Percentiles rank a stretch among this genome's conserved stretches.
These are phyloP conservation scores for Exsudoporus frostii DNA, from an alignment of 768 basidiomycete species.

Conservation along the genomic window DNA sequence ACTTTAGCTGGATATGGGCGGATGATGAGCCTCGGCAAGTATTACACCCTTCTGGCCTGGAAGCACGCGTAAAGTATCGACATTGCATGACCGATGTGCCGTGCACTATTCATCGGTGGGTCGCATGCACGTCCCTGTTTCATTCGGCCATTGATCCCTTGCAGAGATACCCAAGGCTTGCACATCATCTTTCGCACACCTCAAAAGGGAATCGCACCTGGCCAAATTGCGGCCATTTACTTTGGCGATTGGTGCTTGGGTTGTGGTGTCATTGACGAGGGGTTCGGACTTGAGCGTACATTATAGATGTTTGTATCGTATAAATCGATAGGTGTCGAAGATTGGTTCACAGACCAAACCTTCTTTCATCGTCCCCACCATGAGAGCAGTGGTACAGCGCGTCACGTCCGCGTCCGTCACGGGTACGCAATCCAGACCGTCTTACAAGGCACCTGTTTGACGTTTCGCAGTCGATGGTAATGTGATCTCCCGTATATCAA, in stretches of 20 bases:
- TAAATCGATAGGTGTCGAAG: background rate
- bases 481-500: conserved; percentile 76
- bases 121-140: background rate
- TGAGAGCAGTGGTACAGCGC: conserved; percentile 86
- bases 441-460: background rate
- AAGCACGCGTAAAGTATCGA: conserved; percentile 58
- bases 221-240: conserved; percentile 79
- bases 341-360: background rate
- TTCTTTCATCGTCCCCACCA: conserved; percentile 25
- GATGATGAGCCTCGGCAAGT: conserved; percentile 50
- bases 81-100: conserved; percentile 59
- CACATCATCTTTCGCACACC: conserved; percentile 54
- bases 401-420: conserved; percentile 83
- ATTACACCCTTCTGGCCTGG: conserved; percentile 42
- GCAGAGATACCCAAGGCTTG: conserved; percentile 26
- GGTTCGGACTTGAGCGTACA: conserved; percentile 3
- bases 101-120: conserved; percentile 53
- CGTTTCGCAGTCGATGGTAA: conserved; percentile 66
- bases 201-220: conserved; percentile 67
- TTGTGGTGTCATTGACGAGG: conserved; percentile 61
- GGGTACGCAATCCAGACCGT: conserved; percentile 41
- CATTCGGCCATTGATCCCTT: conserved; percentile 3
- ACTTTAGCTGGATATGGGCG: conserved; percentile 79
- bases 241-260: conserved; percentile 79
- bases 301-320: background rate